phyloP scores from a whole-genome alignment of 805 yeast species.

The Candida anglica region DNA sequence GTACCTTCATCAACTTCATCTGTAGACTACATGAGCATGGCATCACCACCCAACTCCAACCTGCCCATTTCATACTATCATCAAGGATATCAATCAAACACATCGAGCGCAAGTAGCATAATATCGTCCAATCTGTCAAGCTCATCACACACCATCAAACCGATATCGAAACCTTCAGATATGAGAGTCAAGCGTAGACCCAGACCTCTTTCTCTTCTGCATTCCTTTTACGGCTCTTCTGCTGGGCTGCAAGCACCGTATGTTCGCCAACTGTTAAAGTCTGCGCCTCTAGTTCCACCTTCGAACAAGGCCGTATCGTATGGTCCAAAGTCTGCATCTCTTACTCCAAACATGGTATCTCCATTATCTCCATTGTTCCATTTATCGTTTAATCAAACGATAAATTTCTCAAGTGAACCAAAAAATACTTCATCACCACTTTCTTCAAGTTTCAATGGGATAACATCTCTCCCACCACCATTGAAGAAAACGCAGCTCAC shows the following conservation, averaged over 20 bases:
- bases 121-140: too few relatives aligned
- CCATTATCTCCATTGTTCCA: constrained; percentile 40
- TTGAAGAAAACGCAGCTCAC: too few relatives aligned
- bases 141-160: too few relatives aligned
- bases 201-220: constrained; percentile 33
- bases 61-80: constrained; percentile 1
- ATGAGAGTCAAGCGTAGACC: constrained; percentile 40
- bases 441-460: too few relatives aligned
- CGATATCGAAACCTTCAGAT: too few relatives aligned
- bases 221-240: constrained; percentile 21
- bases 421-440: too few relatives aligned
- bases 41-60: constrained; percentile 1
- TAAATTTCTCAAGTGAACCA: too few relatives aligned
- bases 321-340: constrained; percentile 16
- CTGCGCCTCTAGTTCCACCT: constrained; percentile 3
- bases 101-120: too few relatives aligned
- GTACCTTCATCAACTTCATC: background rate
- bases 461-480: too few relatives aligned
- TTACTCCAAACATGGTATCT: constrained; percentile 28
- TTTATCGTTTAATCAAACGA: constrained; percentile 27
- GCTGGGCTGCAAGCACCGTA: background rate
- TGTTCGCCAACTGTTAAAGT: constrained; percentile 3
- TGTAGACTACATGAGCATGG: constrained; percentile 1
- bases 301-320: constrained; percentile 12
- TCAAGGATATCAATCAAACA: too few relatives aligned